Conservation (phyloP, 2,329 filamentous ascomycete genomes). For the Neonectria punicea region DNA sequence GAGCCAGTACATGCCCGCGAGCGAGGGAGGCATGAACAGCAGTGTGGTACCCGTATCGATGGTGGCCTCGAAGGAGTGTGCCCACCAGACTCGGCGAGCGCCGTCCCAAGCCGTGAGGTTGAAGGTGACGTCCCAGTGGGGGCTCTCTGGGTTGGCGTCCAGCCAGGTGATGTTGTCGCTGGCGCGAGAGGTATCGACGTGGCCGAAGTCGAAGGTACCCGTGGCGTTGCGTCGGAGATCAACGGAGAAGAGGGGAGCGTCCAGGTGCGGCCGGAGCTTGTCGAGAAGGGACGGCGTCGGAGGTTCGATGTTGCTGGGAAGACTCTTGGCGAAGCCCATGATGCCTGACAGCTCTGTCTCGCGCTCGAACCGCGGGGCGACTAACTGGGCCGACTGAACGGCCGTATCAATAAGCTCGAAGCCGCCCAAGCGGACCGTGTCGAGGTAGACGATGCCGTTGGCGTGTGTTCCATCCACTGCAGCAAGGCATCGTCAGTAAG, state of each 20-base stretch:
- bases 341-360: conserved; percentile 60
- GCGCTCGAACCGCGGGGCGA: conserved; percentile 56
- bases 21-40: conserved; percentile 66
- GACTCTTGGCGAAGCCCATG: conserved; percentile 61
- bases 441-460: conserved; percentile 60
- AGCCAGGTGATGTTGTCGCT: conserved; percentile 57
- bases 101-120: conserved; percentile 54
- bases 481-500: not conserved
- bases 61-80: conserved; percentile 63
- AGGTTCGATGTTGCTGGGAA: conserved; percentile 56
- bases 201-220: conserved; percentile 64
- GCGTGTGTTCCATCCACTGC: conserved; percentile 58
- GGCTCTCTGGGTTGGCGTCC: conserved; percentile 44
- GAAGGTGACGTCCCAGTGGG: conserved; percentile 60
- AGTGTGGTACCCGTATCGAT: conserved; percentile 77
- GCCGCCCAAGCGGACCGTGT: conserved; percentile 59
- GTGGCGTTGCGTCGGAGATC: conserved; percentile 60
- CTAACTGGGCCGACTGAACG: conserved; percentile 59
- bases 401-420: conserved; percentile 57
- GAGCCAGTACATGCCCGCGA: conserved; percentile 70
- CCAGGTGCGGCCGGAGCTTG: conserved; percentile 53
- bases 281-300: conserved; percentile 57
- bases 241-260: conserved; percentile 58
- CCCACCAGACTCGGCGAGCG: conserved; percentile 63
- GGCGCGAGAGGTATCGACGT: conserved; percentile 54